Evolutionary conservation across 192 early-diverging fungal genomes (phyloP), one percentile per base, ranked within the genome.

Genomic region (Thamnidium elegans): DNA sequence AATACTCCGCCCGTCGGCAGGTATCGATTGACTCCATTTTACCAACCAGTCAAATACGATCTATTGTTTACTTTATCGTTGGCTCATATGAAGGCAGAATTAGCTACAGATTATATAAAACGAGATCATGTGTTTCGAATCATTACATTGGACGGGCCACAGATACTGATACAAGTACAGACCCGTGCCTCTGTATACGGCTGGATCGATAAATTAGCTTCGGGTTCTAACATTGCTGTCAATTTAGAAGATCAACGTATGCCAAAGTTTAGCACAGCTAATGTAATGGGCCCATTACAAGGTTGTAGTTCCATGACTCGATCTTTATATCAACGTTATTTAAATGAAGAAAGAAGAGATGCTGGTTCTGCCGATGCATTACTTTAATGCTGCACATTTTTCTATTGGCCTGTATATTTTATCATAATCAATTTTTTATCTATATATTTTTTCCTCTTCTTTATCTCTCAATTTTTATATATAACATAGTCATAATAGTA

Each of bases 191-290:
- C 58, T 20, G 30, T 67, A 14, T 50, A 15, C 44, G 56, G 53
- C 15, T 67, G 66, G 66, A 51, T 67, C 7, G 66, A 67, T 50
- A 58, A 67, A 20, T 51, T 67, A 42, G 30, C 58, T 26, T 55
- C 66, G 26, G 66, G 56, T 60, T 45, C 21, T 10, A 59, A 59
- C 14, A 59, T 59, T 21, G 39, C 36, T 59, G 42, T 23, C 11
- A 36, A 59, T 23, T 45, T 59, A 36, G 58, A 42, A 15, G 14
- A 59, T 20, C 58, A 36, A 13, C 19, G 42, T 13, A 59, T 59
- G 58, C 58, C 58, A 4, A 45, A 7, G 2, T 45, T 59, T 56
- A 19, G 19, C 3, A 31, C 30, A 19, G 3, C 17, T 9, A 6
- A 39, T 39, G 36, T 1, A 1, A 6, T 39, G 36, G 36, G 9